phyloP scores from a whole-genome alignment of 1,139 yeast species.

The Pneumocystis wakefieldiae region DNA sequence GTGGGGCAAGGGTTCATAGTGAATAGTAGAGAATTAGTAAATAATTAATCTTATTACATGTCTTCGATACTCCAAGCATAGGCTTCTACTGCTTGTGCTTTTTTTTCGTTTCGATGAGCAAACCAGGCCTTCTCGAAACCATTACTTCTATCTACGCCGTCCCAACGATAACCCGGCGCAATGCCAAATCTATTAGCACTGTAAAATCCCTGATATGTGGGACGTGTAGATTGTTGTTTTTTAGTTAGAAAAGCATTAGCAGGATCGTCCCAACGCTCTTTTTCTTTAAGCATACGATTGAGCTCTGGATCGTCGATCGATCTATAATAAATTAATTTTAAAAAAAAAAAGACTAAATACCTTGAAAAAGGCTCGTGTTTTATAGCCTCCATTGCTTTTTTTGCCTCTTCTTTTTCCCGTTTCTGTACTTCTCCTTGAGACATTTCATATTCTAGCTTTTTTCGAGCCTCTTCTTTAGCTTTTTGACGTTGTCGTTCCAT shows the following conservation, averaged over 20 bases:
- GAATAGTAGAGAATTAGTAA: neutral
- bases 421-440: constrained; percentile 36
- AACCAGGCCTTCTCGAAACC: constrained; percentile 70
- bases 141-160: constrained; percentile 78
- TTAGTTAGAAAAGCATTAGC: constrained; percentile 33
- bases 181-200: constrained; percentile 64
- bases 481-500: constrained; percentile 23
- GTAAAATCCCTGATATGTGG: constrained; percentile 36
- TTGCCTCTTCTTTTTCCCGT: constrained; percentile 20
- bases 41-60: neutral
- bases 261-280: constrained; percentile 53
- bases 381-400: constrained; percentile 23
- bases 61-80: constrained; percentile 1
- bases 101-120: constrained; percentile 35
- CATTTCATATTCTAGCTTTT: constrained; percentile 24
- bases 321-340: constrained; percentile 4
- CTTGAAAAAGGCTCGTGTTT: constrained; percentile 23
- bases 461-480: constrained; percentile 17
- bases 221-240: constrained; percentile 14
- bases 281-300: constrained; percentile 26
- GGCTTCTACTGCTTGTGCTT: neutral
- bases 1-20: neutral
- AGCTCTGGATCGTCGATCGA: constrained; percentile 29
- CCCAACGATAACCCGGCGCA: constrained; percentile 77
- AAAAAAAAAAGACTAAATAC: neutral